These are phyloP conservation scores for Tilletia indica DNA, from an alignment of 1,284 basidiomycete species.

Conservation along the genomic window DNA sequence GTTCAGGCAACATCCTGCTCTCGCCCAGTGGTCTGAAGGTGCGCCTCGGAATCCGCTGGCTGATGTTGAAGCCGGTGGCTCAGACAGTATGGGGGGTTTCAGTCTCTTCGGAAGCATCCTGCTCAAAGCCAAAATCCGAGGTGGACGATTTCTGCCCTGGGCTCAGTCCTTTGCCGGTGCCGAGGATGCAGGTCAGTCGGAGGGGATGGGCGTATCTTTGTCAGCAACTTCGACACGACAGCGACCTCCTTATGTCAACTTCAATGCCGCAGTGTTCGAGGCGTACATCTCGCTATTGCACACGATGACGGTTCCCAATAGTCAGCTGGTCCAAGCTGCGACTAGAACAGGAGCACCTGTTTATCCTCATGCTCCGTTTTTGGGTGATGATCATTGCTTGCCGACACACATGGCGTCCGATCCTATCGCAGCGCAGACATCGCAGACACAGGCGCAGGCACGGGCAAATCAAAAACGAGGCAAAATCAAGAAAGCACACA, in stretches of 20 bases:
- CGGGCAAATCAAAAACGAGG: background rate
- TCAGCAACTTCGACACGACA: too few relatives aligned
- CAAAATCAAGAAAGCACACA: background rate
- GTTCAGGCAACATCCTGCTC: background rate
- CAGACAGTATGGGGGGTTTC: too few relatives aligned
- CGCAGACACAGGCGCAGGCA: background rate
- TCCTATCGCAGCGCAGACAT: background rate
- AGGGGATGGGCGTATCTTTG: too few relatives aligned
- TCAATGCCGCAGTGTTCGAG: background rate
- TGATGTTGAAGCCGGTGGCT: too few relatives aligned
- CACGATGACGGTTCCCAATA: background rate
- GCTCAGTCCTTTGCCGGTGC: too few relatives aligned
- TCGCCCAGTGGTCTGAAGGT: background rate
- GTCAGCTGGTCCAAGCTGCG: background rate
- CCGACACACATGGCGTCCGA: too few relatives aligned
- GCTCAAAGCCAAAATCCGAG: too few relatives aligned
- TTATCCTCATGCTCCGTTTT: background rate
- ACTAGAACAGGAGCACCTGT: background rate
- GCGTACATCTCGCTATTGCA: background rate
- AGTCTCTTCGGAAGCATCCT: too few relatives aligned
- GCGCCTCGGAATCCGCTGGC: background rate
- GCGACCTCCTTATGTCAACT: background rate
- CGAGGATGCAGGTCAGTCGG: too few relatives aligned
- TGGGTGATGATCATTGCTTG: background rate
- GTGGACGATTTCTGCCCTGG: too few relatives aligned